Conservation (phyloP, 768 basidiomycete species). For the Pisolithus orientalis region DNA sequence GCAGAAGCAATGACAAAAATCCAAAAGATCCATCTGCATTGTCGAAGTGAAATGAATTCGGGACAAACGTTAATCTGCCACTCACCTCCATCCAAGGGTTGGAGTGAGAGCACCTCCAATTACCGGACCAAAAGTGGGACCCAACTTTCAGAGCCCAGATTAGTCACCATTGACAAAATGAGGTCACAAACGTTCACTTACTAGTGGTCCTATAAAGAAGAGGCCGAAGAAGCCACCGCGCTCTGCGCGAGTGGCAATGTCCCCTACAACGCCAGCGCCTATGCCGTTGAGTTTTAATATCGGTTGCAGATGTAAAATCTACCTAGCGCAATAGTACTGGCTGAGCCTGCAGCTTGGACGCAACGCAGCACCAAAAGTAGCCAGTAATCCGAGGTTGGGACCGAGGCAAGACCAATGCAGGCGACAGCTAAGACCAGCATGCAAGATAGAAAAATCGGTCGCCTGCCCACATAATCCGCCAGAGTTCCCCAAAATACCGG, state of each 20-base stretch:
- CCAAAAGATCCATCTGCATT: constrained; percentile 53
- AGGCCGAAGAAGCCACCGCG: constrained; percentile 70
- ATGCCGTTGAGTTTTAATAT: constrained; percentile 2
- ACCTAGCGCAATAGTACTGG: constrained; percentile 73
- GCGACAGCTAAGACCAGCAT: constrained; percentile 56
- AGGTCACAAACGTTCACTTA: constrained; percentile 12
- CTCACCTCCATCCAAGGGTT: constrained; percentile 57
- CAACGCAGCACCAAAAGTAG: constrained; percentile 74
- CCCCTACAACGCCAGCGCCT: constrained; percentile 75
- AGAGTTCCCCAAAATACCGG: constrained; percentile 59
- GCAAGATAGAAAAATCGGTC: constrained; percentile 59
- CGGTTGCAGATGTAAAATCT: constrained; percentile 2
- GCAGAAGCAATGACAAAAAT: constrained; percentile 47
- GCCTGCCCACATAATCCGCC: constrained; percentile 59
- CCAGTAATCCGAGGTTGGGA: constrained; percentile 64
- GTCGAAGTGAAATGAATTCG: no score
- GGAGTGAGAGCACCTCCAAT: constrained; percentile 52
- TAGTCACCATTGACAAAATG: not conserved
- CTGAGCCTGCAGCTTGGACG: constrained; percentile 72
- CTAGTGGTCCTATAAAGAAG: constrained; percentile 61
- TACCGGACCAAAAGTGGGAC: constrained; percentile 46
- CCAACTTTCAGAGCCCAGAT: constrained; percentile 31
- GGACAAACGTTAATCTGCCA: no score
- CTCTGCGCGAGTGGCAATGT: constrained; percentile 68
- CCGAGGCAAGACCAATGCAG: constrained; percentile 56